These are phyloP conservation scores for Trichocomaceae sp. DNA, from an alignment of 2,329 filamentous ascomycete species.

Conservation along the genomic window DNA sequence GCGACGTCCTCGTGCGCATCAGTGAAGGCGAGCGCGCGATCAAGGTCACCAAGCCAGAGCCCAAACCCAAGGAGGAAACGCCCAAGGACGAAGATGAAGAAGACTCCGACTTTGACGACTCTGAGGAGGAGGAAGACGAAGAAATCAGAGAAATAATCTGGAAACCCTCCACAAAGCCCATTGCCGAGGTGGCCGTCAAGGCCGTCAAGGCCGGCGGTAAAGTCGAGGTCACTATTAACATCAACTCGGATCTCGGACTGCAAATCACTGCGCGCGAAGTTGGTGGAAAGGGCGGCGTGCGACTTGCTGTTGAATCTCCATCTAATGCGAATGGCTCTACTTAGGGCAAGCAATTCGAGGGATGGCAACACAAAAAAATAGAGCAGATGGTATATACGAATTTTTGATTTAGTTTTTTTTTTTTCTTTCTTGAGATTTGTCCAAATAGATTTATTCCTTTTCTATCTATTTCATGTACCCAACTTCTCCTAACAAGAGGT, in stretches of 20 bases:
- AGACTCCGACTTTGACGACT: constrained; percentile 57
- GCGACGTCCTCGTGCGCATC: constrained; percentile 80
- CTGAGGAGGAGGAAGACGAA: constrained; percentile 60
- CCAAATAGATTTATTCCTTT: background rate
- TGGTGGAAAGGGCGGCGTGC: constrained; percentile 76
- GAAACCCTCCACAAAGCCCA: constrained; percentile 72
- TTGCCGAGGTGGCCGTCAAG: constrained; percentile 80
- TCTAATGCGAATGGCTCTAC: constrained; percentile 14
- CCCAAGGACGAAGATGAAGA: constrained; percentile 53
- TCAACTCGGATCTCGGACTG: constrained; percentile 70
- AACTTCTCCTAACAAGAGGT: too few species aligned
- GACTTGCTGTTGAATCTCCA: constrained; percentile 51
- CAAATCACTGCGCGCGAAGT: constrained; percentile 79
- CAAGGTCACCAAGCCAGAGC: constrained; percentile 83
- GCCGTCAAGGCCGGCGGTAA: constrained; percentile 81
- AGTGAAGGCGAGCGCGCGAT: constrained; percentile 86
- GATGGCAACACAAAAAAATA: background rate
- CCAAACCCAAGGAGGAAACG: constrained; percentile 60
- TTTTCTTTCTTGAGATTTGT: background rate
- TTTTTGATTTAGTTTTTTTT: background rate
- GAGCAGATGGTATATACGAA: constrained; percentile 5
- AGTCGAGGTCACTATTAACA: constrained; percentile 89
- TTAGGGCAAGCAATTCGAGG: constrained; percentile 21
- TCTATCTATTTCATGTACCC: background rate
- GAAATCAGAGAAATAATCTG: constrained; percentile 83